phyloP scores from a whole-genome alignment of 179 eudicot genomes.

The Heliamphora pulchella region DNA sequence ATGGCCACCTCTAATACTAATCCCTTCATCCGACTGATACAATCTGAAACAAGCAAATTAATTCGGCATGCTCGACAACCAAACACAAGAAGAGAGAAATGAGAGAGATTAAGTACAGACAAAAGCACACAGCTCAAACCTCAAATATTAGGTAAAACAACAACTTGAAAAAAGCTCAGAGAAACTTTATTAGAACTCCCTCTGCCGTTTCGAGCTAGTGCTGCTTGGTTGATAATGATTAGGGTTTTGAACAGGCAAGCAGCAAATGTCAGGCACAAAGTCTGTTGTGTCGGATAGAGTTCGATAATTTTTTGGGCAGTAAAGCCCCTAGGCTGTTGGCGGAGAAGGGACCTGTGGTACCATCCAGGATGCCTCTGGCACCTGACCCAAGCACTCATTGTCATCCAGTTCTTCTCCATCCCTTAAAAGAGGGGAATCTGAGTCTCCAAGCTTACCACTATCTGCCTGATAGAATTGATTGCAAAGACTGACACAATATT shows the following conservation, averaged over 20 bases:
- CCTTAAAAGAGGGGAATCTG: slow-evolving; percentile 56
- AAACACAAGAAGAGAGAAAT: too few species aligned
- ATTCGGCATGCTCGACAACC: too few species aligned
- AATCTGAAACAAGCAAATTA: too few species aligned
- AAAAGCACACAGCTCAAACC: too few species aligned
- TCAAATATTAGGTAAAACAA: too few species aligned
- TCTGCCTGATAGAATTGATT: slow-evolving; percentile 55
- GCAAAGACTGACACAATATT: not conserved
- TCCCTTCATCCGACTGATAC: too few species aligned
- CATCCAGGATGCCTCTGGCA: slow-evolving; percentile 69
- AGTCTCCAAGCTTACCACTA: slow-evolving; percentile 62
- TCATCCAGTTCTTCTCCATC: slow-evolving; percentile 60
- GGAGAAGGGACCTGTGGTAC: slow-evolving; percentile 73
- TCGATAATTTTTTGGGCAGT: too few species aligned
- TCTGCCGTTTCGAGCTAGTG: slow-evolving; percentile 30
- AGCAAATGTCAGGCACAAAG: slow-evolving; percentile 50
- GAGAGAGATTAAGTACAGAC: too few species aligned
- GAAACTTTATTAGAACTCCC: slow-evolving; percentile 29
- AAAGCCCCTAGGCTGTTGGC: slow-evolving; percentile 19
- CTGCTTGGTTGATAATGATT: slow-evolving; percentile 19
- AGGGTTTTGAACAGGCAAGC: slow-evolving; percentile 25
- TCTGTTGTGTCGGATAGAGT: slow-evolving; percentile 19
- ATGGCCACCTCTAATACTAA: too few species aligned
- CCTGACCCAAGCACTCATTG: slow-evolving; percentile 69
- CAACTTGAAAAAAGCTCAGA: not conserved